Base-by-base conservation (phyloP, 2,329 filamentous ascomycete genomes). In the Aquanectria penicillioides region DNA sequence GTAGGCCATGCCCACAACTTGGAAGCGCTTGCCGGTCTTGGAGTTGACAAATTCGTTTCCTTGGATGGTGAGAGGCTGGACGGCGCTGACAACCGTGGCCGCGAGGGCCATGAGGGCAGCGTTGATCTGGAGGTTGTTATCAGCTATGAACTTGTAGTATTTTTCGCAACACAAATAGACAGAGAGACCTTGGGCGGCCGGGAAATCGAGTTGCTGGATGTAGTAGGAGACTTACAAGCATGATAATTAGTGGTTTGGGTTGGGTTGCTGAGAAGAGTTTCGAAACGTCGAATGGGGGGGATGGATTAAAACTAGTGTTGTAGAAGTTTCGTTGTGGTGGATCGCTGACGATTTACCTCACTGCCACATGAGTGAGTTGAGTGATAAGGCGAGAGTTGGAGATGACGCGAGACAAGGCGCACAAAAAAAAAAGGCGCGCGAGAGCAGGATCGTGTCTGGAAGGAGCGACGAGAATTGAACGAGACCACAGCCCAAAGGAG, bases 1-100 rank as follows among this genome's bases (percentile, higher is more conserved):
- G 77, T 90, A 91, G 71, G 87, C 88, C 66, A 88, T 82, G 66
- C 88, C 88, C 47, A 89, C 81, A 59, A 91, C 81, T 77, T 89
- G 85, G 76, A 89, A 89, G 61, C 82, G 83, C 69, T 86, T 79
- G 59, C 85, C 85, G 18, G 81, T 85, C 57, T 76, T 75, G 36
- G 83, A 77, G 74, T 89, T 86, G 73, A 89, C 79, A 58, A 90
- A 88, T 69, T 86, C 78, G 59, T 79, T 80, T 64, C 85, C 86
- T 57, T 84, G 69, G 61, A 88, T 80, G 59, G 81, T 79, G 48
- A 90, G 81, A 9, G 85, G 75, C 58, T 80, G 80, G 48, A 90
- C 84, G 49, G 87, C 87, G 49, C 79, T 77, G 47, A 81, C 83
- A 34, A 83, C 73, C 62, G 81, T 78, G 59, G 83, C 84, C 73